These are phyloP conservation scores for Ganoderma leucocontextum DNA, from an alignment of 1,284 basidiomycete species.

Conservation along the genomic window DNA sequence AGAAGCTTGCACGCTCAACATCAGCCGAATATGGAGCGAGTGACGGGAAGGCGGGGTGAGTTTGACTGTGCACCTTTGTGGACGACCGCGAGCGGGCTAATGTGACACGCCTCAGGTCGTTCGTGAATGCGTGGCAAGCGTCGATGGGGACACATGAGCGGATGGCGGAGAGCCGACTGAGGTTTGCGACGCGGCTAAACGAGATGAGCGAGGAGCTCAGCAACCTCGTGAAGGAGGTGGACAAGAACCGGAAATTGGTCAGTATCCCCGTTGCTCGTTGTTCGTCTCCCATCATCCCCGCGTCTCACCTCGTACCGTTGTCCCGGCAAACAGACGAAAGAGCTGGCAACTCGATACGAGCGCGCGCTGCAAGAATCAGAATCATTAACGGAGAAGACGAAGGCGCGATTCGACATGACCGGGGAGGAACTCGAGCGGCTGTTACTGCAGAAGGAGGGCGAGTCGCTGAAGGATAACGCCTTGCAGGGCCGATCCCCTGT, in stretches of 20 bases:
- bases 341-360: slow-evolving; percentile 89
- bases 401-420: slow-evolving; percentile 85
- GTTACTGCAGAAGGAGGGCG: slow-evolving; percentile 95
- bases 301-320: background rate
- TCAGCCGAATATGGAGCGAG: slow-evolving; percentile 85
- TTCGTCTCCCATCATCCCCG: background rate
- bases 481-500: slow-evolving; percentile 65
- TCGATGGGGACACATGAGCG: slow-evolving; percentile 90
- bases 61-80: background rate
- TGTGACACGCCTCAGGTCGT: slow-evolving; percentile 62
- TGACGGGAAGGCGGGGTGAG: slow-evolving; percentile 95
- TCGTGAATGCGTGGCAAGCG: slow-evolving; percentile 88
- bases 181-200: slow-evolving; percentile 86
- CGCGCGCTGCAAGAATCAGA: slow-evolving; percentile 92
- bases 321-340: slow-evolving; percentile 77
- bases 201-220: slow-evolving; percentile 97
- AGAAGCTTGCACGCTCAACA: slow-evolving; percentile 83
- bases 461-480: slow-evolving; percentile 83
- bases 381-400: slow-evolving; percentile 87
- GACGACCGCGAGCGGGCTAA: background rate
- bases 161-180: slow-evolving; percentile 88
- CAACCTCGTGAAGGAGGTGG: slow-evolving; percentile 89
- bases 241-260: slow-evolving; percentile 91
- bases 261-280: slow-evolving; percentile 34
- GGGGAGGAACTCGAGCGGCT: slow-evolving; percentile 96